Percentiles rank a stretch among this genome's conserved stretches.
Conservation (phyloP, 352 stramenopile species). For the Pythium monospermum region DNA sequence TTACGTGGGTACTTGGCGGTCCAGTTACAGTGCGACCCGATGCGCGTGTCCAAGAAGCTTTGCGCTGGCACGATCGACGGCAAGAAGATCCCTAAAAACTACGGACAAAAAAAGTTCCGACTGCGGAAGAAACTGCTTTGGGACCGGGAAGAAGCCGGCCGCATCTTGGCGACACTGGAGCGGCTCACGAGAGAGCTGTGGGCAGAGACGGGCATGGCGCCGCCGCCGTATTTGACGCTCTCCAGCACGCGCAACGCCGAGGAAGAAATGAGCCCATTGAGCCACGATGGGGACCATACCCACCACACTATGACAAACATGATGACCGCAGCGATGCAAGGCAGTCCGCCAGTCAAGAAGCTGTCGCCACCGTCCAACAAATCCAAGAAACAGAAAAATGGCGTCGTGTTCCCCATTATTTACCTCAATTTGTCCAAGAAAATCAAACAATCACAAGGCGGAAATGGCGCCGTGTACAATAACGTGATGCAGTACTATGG, state of each 20-base stretch:
- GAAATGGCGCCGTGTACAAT: constrained; percentile 4
- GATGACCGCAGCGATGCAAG: too few relatives aligned
- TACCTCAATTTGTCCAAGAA: constrained; percentile 80
- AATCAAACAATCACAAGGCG: constrained; percentile 26
- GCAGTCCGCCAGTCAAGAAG: constrained; percentile 25
- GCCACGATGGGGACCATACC: neutral
- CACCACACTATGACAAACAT: too few relatives aligned
- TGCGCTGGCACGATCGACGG: constrained; percentile 63
- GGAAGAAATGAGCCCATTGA: constrained; percentile 17
- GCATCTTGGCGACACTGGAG: constrained; percentile 42
- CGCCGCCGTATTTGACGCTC: constrained; percentile 52
- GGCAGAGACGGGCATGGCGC: constrained; percentile 42
- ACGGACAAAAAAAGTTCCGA: constrained; percentile 75
- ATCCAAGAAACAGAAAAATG: constrained; percentile 43
- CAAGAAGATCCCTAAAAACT: constrained; percentile 71
- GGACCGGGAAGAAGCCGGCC: constrained; percentile 41
- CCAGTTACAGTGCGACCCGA: constrained; percentile 75
- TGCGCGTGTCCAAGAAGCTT: constrained; percentile 81
- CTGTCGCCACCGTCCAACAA: constrained; percentile 31
- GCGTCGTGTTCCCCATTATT: constrained; percentile 63
- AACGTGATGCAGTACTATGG: constrained; percentile 12
- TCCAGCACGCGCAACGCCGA: constrained; percentile 52
- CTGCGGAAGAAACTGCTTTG: constrained; percentile 52
- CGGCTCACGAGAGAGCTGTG: constrained; percentile 49
- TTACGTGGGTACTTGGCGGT: constrained; percentile 72